phyloP scores from a whole-genome alignment of 2,329 filamentous ascomycete genomes.

The Paecilomyces sp. region DNA sequence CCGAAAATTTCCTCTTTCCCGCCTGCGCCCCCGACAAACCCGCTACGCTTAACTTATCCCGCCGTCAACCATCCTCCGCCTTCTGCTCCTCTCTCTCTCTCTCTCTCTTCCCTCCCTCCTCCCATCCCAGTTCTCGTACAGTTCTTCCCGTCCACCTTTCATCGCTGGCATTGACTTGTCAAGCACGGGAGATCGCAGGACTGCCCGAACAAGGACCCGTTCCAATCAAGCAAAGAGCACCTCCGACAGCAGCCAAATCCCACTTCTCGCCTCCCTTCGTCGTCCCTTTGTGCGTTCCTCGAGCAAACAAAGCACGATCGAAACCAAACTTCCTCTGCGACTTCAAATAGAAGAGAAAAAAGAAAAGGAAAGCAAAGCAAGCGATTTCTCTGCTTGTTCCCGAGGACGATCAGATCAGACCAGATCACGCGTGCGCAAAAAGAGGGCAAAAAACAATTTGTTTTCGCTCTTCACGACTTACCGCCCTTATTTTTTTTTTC shows the following conservation, averaged over 20 bases:
- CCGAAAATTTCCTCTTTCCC: slow-evolving; percentile 19
- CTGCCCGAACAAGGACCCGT: slow-evolving; percentile 5
- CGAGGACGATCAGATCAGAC: not conserved
- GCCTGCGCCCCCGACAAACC: slow-evolving; percentile 12
- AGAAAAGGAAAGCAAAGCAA: not conserved
- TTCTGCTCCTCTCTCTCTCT: slow-evolving; percentile 9
- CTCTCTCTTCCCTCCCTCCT: not conserved
- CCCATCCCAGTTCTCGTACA: slow-evolving; percentile 9
- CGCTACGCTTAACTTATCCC: slow-evolving; percentile 10
- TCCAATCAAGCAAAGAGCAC: slow-evolving; percentile 13
- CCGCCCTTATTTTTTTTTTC: not conserved
- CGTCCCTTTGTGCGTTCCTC: slow-evolving; percentile 12
- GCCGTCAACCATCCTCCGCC: slow-evolving; percentile 13
- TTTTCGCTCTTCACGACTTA: not conserved
- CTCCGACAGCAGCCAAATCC: slow-evolving; percentile 7
- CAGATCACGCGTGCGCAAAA: not conserved
- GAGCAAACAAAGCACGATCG: not conserved
- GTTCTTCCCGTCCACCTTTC: slow-evolving; percentile 20
- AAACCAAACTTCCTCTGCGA: not conserved
- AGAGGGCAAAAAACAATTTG: not conserved
- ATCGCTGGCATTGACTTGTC: slow-evolving; percentile 47
- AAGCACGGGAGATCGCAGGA: slow-evolving; percentile 33
- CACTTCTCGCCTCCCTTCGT: not conserved
- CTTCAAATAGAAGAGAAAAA: not conserved
- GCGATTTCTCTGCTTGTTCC: not conserved